Percentiles rank a stretch among this genome's conserved stretches.
These are phyloP conservation scores for Xerophyta viscosa DNA, from an alignment of 106 monocot species.

Conservation along the genomic window DNA sequence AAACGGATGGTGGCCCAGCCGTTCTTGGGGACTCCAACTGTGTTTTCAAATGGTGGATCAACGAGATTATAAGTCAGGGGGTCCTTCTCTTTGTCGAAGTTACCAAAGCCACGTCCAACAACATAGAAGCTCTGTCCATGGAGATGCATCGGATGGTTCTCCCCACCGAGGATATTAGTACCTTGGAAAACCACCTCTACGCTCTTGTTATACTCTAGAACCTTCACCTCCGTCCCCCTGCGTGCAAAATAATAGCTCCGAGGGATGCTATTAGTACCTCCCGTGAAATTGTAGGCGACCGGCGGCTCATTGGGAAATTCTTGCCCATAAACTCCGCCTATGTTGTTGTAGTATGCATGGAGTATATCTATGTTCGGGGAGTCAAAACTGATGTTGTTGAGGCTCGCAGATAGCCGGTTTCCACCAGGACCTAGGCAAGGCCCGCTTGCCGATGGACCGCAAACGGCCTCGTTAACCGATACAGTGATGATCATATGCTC, in stretches of 20 bases:
- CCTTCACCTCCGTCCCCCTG: conserved; percentile 29
- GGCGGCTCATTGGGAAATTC: conserved; percentile 32
- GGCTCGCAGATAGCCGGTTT: conserved; percentile 16
- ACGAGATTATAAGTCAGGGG: conserved; percentile 41
- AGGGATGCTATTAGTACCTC: conserved; percentile 5
- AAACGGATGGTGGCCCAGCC: conserved; percentile 54
- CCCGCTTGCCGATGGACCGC: not conserved
- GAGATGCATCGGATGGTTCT: conserved; percentile 65
- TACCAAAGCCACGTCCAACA: conserved; percentile 51
- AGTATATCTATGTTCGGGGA: conserved; percentile 23
- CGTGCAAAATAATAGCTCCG: conserved; percentile 6
- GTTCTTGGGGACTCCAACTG: conserved; percentile 29
- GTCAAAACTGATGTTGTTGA: conserved; percentile 40
- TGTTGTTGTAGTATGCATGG: conserved; percentile 21
- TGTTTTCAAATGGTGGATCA: conserved; percentile 49
- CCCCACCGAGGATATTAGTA: conserved; percentile 28
- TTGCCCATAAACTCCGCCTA: conserved; percentile 11
- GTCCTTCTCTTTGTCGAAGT: conserved; percentile 42
- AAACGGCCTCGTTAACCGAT: conserved; percentile 21
- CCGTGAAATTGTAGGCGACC: conserved; percentile 35
- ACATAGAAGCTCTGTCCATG: conserved; percentile 68
- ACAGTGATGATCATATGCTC: conserved; percentile 22
- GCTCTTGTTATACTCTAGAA: conserved; percentile 26
- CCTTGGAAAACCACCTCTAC: conserved; percentile 68
- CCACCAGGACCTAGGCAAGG: conserved; percentile 18